These are phyloP conservation scores for Rhodocollybia butyracea DNA, from an alignment of 768 basidiomycete species.

Conservation along the genomic window DNA sequence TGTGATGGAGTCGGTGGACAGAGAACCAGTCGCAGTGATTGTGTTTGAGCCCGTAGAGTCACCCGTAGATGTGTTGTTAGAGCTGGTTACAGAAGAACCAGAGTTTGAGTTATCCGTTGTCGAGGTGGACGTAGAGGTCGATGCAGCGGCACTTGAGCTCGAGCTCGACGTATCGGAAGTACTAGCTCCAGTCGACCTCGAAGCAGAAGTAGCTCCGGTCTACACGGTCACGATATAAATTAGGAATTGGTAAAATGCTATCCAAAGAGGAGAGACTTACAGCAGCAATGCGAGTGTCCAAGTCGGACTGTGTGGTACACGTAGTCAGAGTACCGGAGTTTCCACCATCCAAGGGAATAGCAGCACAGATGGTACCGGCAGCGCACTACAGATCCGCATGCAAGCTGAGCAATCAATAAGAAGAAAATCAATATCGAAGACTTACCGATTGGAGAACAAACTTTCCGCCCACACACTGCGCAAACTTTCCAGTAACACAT, in stretches of 20 bases:
- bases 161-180: not conserved
- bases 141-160: conserved; percentile 7
- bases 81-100: conserved; percentile 8
- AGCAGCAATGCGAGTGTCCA: conserved; percentile 44
- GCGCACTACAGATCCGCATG: too few relatives aligned
- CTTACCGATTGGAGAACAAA: conserved; percentile 33
- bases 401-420: too few relatives aligned
- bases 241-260: too few relatives aligned
- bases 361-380: conserved; percentile 41
- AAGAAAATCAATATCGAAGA: too few relatives aligned
- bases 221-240: not conserved
- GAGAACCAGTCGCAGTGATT: conserved; percentile 14
- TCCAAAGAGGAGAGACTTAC: too few relatives aligned
- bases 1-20: conserved; percentile 13
- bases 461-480: conserved; percentile 52
- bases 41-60: conserved; percentile 18
- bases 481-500: conserved; percentile 47
- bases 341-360: conserved; percentile 48
- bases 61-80: conserved; percentile 6
- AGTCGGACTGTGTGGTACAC: conserved; percentile 48
- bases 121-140: not conserved
- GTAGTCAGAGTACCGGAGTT: conserved; percentile 44
- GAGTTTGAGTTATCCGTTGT: conserved; percentile 5
- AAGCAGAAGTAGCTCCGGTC: conserved; percentile 26
- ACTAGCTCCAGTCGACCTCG: not conserved